Evolutionary conservation across 1,284 basidiomycete genomes (phyloP), one percentile per base, ranked within the genome.

Genomic region (Entoloma clypeatum): DNA sequence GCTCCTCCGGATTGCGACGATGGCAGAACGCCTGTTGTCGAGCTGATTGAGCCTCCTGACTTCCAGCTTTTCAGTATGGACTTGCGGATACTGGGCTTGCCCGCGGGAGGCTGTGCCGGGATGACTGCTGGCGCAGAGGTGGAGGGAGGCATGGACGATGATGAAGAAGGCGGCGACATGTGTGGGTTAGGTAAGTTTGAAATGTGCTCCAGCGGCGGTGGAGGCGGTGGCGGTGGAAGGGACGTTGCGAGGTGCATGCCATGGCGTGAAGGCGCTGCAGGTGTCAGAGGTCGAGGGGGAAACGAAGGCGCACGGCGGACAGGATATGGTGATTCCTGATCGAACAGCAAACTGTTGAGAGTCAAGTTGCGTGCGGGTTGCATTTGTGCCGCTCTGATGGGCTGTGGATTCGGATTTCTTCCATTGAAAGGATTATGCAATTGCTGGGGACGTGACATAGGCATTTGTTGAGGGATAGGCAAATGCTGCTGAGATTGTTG

Each of bases 281-380:
- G 55, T n/a, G 62, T 58, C n/a, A 61, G 49, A 13, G 57, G 53
- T 27, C 54, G 53, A 24, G 59, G 51, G 28, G 35, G 24, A 50
- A 51, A 41, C 55, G 53, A 29, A 37, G 57, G 49, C n/a, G 56
- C 36, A 24, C 59, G 50, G 19, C 60, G 71, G 3, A 71, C 63
- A 11, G 81, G 75, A 56, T 81, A 81, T 19, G 75, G 75, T 5
- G 75, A 73, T 49, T 86, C 81, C 50, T 82, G 80, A 56, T 86
- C 77, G 56, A 81, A 79, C 38, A 74, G 70, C 36, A 81, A 62
- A 25, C 68, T 65, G 49, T 73, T 72, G 28, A 72, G 39, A 11
- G 53, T 52, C 8, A 59, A 53, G 14, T 53, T 55, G 7, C 56
- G 50, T 19, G 48, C 50, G 21, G 59, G 58, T 27, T 60, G 60